Base-by-base conservation (phyloP, 371 early-diverging fungal genomes). In the Polyrhizophydium stewartii region DNA sequence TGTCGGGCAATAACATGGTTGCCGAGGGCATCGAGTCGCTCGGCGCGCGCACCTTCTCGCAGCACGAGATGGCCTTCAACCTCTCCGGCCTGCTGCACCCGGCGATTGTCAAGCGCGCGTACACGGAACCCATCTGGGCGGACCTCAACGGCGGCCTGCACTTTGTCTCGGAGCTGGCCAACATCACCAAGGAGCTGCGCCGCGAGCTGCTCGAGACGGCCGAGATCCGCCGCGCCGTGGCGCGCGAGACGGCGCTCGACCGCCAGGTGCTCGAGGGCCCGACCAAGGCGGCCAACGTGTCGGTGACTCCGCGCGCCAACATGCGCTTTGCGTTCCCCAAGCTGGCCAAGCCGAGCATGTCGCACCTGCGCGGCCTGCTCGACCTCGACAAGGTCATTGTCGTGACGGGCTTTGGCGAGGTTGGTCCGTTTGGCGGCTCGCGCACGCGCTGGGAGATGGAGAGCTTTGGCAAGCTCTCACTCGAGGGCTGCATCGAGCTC, bases 371-470 rank as follows among this genome's bases (percentile, higher is more conserved):
- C 67, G 94, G 93, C 58, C 85, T 92, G 87, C 73, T 96, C 24
- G 93, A 94, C 72, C 79, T 96, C 58, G 95, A 95, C 60, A 87
- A 92, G 78, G 90, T 92, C 10, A 88, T 96, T 31, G 97, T 96
- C 47, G 87, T 94, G 52, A 92, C 94, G 60, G 97, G 97, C 62
- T 94, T 92, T 63, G 90, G 91, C 71, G 96, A 96, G 75, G 94
- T 96, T 17, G 92, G 95, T 6, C 97, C 97, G 24, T 94, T 86
- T 81, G 97, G 97, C 70, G 90, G 90, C 64, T 85, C 91, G 40
- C 86, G 95, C 68, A 95, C 95, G 57, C 91, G 97, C 58, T 97
- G 97, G 97, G 96, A 96, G 77, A 96, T 96, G 93, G 64, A 93
- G 72, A 88, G 92, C 58, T 68, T 77, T 55, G 97, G 97, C 64